Base-by-base conservation (phyloP, 129 eudicot genomes). In the Flaveria trinervia region DNA sequence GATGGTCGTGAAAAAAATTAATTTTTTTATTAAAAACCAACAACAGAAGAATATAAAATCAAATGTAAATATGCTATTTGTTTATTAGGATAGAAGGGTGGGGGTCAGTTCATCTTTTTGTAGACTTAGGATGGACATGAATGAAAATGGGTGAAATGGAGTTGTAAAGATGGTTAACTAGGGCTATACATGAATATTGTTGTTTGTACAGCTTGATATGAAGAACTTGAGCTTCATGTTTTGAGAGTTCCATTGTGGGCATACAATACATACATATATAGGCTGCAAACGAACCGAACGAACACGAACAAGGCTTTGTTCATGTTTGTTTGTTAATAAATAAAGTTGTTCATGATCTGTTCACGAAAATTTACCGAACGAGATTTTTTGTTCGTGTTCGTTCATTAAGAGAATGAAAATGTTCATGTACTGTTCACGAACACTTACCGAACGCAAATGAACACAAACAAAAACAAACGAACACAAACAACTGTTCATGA, bases 41-140 rank as follows among this genome's bases (percentile, higher is more conserved):
- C 9, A 43, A 73, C 43, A 56, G 51, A 33, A 17, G 51, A 44
- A 72, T 61, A 72, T 22, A 64, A 23, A 59, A 71, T 33, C 46
- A 56, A 54, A 54, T 67, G 67, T 26, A 15, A 71, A 60, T 11
- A 10, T 71, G 28, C 55, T 61, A 33, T 71, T 79, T 61, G 57
- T 79, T 65, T 60, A 48, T 18, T 55, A 69, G 41, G 71, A 62
- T 30, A 45, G 71, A 22, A 51, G 71, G 52, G 52, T 28, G 15
- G 64, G 69, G 57, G 55, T 26, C 0, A 30, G 59, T 55, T 77
- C 52, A 3, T 45, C n/a, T 61, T 48, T 17, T 64, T 70, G 51
- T 78, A 70, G 51, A 50, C 49, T 70, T 60, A 61, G 73, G 59
- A 65, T 79, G 83, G 48, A 72, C 28, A 18, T 20, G 82, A 61